Base-by-base conservation (phyloP, 257 asterid genomes). In the Solanum ahanhuiri region DNA sequence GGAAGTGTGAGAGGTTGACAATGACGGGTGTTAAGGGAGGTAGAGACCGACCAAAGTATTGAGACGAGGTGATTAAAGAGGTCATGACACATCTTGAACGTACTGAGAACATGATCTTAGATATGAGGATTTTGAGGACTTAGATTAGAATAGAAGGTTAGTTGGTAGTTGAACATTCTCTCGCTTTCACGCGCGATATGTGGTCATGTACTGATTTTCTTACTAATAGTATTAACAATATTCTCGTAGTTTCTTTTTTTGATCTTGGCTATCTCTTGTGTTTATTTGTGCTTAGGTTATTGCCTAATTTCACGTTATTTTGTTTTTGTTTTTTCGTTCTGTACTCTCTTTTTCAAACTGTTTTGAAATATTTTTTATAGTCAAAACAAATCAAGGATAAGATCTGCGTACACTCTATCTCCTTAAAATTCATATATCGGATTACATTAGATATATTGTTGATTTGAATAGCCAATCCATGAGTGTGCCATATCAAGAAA, bases 271-370 rank as follows among this genome's bases (percentile, higher is more conserved):
- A 60, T 60, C 28, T 8, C 28, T 7, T 22, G 28, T 22, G 67
- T 22, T 20, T 60, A 1, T 22, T 60, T 60, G 30, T 22, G 28
- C 67, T 60, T 58, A 8, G 28, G 12, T 58, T 58, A 8, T 22
- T 4, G 2, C 28, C 28, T 58, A 20, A 58, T 58, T 22, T 60
- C 14, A 60, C 20, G 0, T 14, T 48, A 48, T 48, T 48, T 60
- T 9, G 0, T 58, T 3, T n/a, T n/a, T n/a, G n/a, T n/a, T n/a
- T n/a, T n/a, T n/a, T n/a, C 12, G 17, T 4, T 58, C 0, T 20
- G 25, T 8, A 3, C 8, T 22, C 0, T 9, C 67, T 1, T 22
- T 58, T 58, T 58, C 12, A 58, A 58, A 22, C 2, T 58, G 2
- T 10, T 58, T 22, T 22, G 28, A 58, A 58, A 58, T 22, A 0